Percentiles rank a stretch among this genome's conserved stretches.
phyloP scores from a whole-genome alignment of 805 yeast genomes.

The Candida khao-thaluensis region DNA sequence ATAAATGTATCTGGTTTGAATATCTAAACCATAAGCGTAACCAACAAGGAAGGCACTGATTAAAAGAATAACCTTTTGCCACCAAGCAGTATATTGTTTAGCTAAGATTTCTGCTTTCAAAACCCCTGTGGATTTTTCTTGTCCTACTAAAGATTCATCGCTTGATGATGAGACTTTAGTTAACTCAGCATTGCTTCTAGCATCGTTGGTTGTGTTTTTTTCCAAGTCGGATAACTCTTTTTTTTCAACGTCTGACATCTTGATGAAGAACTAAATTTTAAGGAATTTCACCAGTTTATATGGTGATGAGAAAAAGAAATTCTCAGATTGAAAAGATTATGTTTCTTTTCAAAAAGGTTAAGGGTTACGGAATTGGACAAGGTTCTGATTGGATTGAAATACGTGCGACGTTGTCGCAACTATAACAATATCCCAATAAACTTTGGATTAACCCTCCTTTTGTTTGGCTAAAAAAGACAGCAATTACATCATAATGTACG shows the following conservation, averaged over 20 bases:
- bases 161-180: background rate
- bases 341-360: background rate
- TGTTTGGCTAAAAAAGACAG: too few relatives aligned
- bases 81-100: conserved; percentile 40
- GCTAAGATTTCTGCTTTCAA: conserved; percentile 54
- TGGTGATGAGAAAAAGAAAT: conserved; percentile 3
- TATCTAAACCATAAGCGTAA: conserved; percentile 60
- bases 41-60: conserved; percentile 54
- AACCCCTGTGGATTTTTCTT: conserved; percentile 48
- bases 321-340: conserved; percentile 3
- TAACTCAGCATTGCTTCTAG: background rate
- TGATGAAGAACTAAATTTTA: too few relatives aligned
- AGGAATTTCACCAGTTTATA: conserved; percentile 1
- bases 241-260: too few relatives aligned
- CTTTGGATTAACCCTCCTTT: too few relatives aligned
- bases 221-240: conserved; percentile 4
- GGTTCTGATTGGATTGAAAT: conserved; percentile 4
- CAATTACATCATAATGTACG: too few relatives aligned
- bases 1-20: conserved; percentile 46
- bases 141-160: conserved; percentile 9
- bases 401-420: conserved; percentile 1
- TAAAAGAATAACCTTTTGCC: conserved; percentile 40
- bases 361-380: background rate
- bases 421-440: too few relatives aligned
- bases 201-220: conserved; percentile 3